Conservation (phyloP, 805 yeast species). For the Sugiyamaella boreocaroliniensis region DNA sequence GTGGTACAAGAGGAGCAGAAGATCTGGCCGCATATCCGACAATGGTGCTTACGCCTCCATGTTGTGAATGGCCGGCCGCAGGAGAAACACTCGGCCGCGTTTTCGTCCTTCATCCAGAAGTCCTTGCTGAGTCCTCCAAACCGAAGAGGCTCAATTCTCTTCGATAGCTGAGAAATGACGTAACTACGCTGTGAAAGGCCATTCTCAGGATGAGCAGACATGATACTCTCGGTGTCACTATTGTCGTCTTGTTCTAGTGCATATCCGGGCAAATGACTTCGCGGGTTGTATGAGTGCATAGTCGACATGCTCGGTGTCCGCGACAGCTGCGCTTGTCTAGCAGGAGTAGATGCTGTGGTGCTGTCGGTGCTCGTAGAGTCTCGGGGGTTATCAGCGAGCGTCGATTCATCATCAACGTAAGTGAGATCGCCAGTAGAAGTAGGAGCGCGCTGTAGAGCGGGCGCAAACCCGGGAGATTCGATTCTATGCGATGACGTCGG, state of each 20-base stretch:
- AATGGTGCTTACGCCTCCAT: slow-evolving; percentile 87
- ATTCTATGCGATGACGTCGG: neutral
- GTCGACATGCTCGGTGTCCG: slow-evolving; percentile 20
- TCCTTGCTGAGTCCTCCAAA: slow-evolving; percentile 49
- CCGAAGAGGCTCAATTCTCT: slow-evolving; percentile 11
- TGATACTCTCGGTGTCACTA: slow-evolving; percentile 24
- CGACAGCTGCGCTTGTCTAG: slow-evolving; percentile 7
- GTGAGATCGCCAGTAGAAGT: neutral
- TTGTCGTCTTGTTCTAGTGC: slow-evolving; percentile 19
- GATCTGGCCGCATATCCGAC: slow-evolving; percentile 93
- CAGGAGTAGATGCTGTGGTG: neutral
- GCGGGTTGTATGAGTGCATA: slow-evolving; percentile 15
- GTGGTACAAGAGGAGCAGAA: slow-evolving; percentile 81
- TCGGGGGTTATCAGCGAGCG: neutral
- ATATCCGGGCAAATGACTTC: slow-evolving; percentile 22
- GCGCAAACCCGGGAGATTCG: neutral
- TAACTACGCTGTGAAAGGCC: slow-evolving; percentile 10
- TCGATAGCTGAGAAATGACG: slow-evolving; percentile 10
- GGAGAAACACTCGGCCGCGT: slow-evolving; percentile 78
- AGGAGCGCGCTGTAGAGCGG: neutral
- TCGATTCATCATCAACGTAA: neutral
- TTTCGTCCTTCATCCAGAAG: slow-evolving; percentile 95
- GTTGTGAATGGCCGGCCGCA: slow-evolving; percentile 70
- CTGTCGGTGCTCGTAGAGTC: neutral
- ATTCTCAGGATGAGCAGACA: slow-evolving; percentile 14